Evolutionary conservation across 208 protist species (phyloP), one percentile per base, ranked within the genome.

Genomic region (Baffinella frigidus): DNA sequence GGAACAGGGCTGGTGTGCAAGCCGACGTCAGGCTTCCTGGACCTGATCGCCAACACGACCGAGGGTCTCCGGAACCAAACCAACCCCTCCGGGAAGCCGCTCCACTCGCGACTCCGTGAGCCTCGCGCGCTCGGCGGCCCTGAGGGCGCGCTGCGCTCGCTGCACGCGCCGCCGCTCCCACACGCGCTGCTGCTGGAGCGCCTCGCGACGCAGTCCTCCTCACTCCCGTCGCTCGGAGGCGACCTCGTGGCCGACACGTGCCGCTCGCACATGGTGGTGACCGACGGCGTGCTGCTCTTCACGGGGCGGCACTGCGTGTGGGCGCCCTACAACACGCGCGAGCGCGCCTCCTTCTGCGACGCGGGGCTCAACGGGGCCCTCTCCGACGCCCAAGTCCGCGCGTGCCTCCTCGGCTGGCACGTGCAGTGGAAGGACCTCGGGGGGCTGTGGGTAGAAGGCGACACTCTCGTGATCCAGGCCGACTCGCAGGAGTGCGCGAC

Each of bases 1-100:
- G n/a, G n/a, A n/a, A n/a, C 77, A 3, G 77, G 77, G 33, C 39
- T 87, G 48, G 38, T 87, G 5, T 87, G 77, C 77, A 87, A 90
- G 56, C 83, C 83, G 41, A 73, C 83, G 14, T 90, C 83, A 39
- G 83, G 83, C 7, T 33, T 90, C 0, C 83, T 90, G 1, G 83
- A 90, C 30, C 83, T 90, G 14, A 72, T 90, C 45, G 83, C 83
- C 3, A 90, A 90, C 83, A 90, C 83, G 7, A 90, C 62, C 10
- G 83, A 90, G 30, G 83, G 83, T 11, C 39, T 87, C 27, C 45
- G 41, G 38, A 45, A 87, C 77, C 77, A 87, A 20, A 87, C 77
- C 20, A 45, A 87, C 77, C 36, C 77, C 14, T 43, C 9, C 50
- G 44, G 41, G 24, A 45, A 87, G 9, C 0, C 30, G 41, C 4